Evolutionary conservation across 2,329 filamentous ascomycete species (phyloP).

Genomic region (Camptophora hylomeconis): DNA sequence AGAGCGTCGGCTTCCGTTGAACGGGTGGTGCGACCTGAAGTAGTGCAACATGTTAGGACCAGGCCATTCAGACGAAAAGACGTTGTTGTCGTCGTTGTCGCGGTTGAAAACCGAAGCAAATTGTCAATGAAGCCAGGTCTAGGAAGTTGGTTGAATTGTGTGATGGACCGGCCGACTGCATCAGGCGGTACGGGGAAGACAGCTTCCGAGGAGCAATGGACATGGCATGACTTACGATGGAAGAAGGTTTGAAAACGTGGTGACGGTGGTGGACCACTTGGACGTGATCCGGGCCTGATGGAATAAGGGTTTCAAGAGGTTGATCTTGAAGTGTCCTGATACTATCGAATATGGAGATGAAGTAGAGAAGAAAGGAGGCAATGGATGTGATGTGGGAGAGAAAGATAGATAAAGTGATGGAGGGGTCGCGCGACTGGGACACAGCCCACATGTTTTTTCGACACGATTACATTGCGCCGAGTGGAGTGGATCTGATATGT

Average conservation of each 20-base stretch:
- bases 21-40: conserved; percentile 77
- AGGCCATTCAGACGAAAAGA: too few species aligned
- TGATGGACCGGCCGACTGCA: too few species aligned
- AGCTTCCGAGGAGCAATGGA: conserved; percentile 2
- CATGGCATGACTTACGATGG: conserved; percentile 61
- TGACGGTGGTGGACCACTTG: conserved; percentile 46
- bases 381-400: conserved; percentile 1
- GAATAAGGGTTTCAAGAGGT: neutral
- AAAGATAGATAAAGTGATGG: neutral
- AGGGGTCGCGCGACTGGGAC: too few species aligned
- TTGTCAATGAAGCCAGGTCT: conserved; percentile 1
- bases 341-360: neutral
- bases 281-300: conserved; percentile 13
- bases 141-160: neutral
- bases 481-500: too few species aligned
- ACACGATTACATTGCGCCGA: too few species aligned
- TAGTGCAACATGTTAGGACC: conserved; percentile 7
- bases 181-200: conserved; percentile 5
- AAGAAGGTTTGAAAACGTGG: conserved; percentile 96
- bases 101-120: too few species aligned
- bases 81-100: conserved; percentile 4
- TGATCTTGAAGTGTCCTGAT: neutral
- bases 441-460: too few species aligned
- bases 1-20: conserved; percentile 91
- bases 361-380: too few species aligned